Conservation (phyloP, 2,329 filamentous ascomycete genomes). For the Hyphodiscus sp. region DNA sequence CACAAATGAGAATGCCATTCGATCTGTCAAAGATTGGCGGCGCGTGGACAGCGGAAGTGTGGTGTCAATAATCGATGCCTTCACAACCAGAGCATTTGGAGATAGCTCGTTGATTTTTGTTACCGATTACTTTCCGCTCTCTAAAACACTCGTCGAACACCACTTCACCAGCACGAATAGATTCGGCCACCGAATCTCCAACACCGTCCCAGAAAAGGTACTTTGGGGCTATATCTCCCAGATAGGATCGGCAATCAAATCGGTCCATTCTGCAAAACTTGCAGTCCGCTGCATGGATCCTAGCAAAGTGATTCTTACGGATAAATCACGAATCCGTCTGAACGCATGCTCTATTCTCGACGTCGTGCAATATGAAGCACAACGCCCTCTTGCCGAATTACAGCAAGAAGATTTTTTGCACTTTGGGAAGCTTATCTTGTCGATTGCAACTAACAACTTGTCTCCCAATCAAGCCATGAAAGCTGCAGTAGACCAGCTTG, state of each 20-base stretch:
- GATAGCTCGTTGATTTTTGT: conserved; percentile 94
- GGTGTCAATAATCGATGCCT: conserved; percentile 83
- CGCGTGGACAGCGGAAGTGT: conserved; percentile 74
- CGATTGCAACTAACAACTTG: conserved; percentile 64
- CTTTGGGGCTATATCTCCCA: conserved; percentile 93
- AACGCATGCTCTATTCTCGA: conserved; percentile 87
- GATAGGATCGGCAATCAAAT: conserved; percentile 78
- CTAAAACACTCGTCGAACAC: conserved; percentile 81
- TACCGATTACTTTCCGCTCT: conserved; percentile 85
- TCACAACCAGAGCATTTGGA: conserved; percentile 87
- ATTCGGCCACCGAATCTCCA: conserved; percentile 32
- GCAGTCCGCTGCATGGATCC: conserved; percentile 82
- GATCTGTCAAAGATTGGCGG: conserved; percentile 83
- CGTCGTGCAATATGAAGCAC: conserved; percentile 74
- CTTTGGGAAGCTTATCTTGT: conserved; percentile 79
- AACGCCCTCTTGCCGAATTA: conserved; percentile 62
- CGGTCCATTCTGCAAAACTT: conserved; percentile 74
- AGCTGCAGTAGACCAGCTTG: conserved; percentile 69
- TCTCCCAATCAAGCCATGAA: conserved; percentile 49
- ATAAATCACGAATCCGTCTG: conserved; percentile 82
- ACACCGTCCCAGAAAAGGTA: conserved; percentile 58
- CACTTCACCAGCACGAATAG: conserved; percentile 48
- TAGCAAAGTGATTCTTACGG: conserved; percentile 83
- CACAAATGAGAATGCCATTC: conserved; percentile 83
- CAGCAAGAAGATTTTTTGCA: conserved; percentile 84